Evolutionary conservation across 140 eudicot genomes (phyloP).

Genomic region (Ambrosia hybrid): DNA sequence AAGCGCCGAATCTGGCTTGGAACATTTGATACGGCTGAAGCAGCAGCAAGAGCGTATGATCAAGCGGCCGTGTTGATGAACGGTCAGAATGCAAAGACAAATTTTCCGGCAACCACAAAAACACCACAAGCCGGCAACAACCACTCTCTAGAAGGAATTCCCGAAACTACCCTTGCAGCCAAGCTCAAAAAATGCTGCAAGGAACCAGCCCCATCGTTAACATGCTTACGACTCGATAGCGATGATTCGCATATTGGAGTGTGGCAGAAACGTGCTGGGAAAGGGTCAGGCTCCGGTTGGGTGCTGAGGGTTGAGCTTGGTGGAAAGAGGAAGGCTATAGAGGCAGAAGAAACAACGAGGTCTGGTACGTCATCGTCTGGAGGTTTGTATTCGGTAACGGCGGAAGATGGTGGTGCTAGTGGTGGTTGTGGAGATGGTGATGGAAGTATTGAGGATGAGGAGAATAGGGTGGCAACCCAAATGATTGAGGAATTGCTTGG

Average conservation of each 20-base stretch:
- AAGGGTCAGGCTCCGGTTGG: constrained; percentile 47
- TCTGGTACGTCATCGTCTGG: neutral
- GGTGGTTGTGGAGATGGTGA: neutral
- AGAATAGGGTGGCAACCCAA: constrained; percentile 59
- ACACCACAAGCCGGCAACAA: neutral
- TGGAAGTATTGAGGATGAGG: constrained; percentile 27
- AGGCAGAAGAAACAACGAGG: neutral
- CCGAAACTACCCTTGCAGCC: constrained; percentile 29
- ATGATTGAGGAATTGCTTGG: constrained; percentile 65
- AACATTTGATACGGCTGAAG: too few species aligned
- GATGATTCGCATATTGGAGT: constrained; percentile 60
- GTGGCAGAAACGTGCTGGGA: constrained; percentile 67
- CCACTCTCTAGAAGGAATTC: neutral
- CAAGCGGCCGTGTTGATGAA: too few species aligned
- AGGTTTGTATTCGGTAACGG: constrained; percentile 11
- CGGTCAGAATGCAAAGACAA: too few species aligned
- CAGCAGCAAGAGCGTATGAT: too few species aligned
- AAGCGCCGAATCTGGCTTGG: too few species aligned
- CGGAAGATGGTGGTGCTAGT: constrained; percentile 22
- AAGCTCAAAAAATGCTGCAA: constrained; percentile 60
- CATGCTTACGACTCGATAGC: constrained; percentile 57
- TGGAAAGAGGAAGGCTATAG: constrained; percentile 23
- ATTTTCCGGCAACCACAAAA: too few species aligned
- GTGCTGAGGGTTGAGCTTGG: constrained; percentile 56
- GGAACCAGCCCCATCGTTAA: constrained; percentile 52